Percentiles rank a stretch among this genome's conserved stretches.
phyloP scores from a whole-genome alignment of 352 stramenopile species.

The Phytophthora sojae region DNA sequence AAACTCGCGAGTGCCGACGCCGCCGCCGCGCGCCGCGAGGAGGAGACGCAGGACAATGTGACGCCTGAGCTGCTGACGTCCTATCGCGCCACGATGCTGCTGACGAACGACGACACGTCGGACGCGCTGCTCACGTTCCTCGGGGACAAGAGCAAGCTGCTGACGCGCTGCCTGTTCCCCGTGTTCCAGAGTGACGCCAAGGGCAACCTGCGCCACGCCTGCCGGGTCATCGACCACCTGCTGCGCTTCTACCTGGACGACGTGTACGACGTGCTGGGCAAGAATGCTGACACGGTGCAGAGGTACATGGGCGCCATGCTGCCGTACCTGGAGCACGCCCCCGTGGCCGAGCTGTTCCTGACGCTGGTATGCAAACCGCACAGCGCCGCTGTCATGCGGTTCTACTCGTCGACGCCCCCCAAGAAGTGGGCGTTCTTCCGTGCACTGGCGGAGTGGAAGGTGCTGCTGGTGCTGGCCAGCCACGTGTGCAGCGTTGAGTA shows the following conservation, averaged over 20 bases:
- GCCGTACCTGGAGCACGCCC: conserved; percentile 77
- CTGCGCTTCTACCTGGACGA: conserved; percentile 88
- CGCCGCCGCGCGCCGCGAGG: conserved; percentile 21
- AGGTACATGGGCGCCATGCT: conserved; percentile 91
- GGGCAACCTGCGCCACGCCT: conserved; percentile 89
- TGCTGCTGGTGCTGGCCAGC: conserved; percentile 84
- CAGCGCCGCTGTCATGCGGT: conserved; percentile 70
- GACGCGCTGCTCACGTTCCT: conserved; percentile 87
- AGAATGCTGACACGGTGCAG: conserved; percentile 62
- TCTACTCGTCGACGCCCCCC: conserved; percentile 69
- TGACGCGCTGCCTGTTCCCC: conserved; percentile 84
- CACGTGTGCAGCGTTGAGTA: conserved; percentile 78
- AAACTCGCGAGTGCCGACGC: conserved; percentile 32
- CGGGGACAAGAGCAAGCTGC: conserved; percentile 75
- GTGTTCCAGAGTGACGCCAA: conserved; percentile 74
- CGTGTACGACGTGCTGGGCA: conserved; percentile 86
- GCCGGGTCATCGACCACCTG: conserved; percentile 88
- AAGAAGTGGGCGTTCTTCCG: conserved; percentile 92
- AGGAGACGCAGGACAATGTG: conserved; percentile 50
- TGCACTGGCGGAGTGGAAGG: conserved; percentile 87
- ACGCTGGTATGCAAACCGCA: conserved; percentile 90
- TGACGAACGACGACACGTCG: conserved; percentile 86
- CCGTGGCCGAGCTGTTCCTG: conserved; percentile 88
- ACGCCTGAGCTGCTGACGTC: conserved; percentile 74
- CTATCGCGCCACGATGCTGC: conserved; percentile 90